Evolutionary conservation across 2,329 filamentous ascomycete genomes (phyloP), one percentile per base, ranked within the genome.

Genomic region (Fusarium sororula): DNA sequence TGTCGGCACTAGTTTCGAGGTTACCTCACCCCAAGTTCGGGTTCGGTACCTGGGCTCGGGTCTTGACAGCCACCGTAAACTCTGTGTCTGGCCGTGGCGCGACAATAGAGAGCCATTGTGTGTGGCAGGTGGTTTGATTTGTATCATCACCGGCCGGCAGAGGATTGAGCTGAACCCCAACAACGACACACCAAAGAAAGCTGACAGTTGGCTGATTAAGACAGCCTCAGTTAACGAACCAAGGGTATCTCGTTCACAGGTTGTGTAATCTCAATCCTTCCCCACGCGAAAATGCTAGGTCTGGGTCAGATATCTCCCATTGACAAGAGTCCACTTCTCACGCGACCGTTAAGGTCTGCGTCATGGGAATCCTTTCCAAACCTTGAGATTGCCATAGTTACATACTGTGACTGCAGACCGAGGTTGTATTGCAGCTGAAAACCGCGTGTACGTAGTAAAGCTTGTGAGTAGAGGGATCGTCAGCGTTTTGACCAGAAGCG

Each of bases 31-130:
- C 66, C 30, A 37, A 61, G 47, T 48, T 70, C 70, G 74, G 74
- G 47, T 51, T 69, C 72, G 74, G 74, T 70, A 77, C 63, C 72
- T 77, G 56, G 50, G 26, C 51, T n/a, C 39, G 65, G 57, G 47
- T 54, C 47, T 41, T 28, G 44, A 38, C 39, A 54, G 64, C 54
- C 63, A 68, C 37, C 28, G 14, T 22, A 51, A 59, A 64, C 30
- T 51, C 20, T 51, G 32, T 35, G 30, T 44, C 59, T 45, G 39
- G 26, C 51, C 26, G 57, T 60, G 45, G 57, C 45, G 35, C 54
- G n/a, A 57, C 54, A 45, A 44, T 22, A 56, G 28, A 28, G 37
- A 24, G 42, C 32, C 20, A 59, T 38, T 59, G 24, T 51, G 42
- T 37, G 30, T 53, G 30, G n/a, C 30, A 11, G 54, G 37, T 56